A percentile compares a stretch with the other conserved stretches of the same genome.
Evolutionary conservation across 1,284 basidiomycete species (phyloP).

Genomic region (Trichosporon faecale): DNA sequence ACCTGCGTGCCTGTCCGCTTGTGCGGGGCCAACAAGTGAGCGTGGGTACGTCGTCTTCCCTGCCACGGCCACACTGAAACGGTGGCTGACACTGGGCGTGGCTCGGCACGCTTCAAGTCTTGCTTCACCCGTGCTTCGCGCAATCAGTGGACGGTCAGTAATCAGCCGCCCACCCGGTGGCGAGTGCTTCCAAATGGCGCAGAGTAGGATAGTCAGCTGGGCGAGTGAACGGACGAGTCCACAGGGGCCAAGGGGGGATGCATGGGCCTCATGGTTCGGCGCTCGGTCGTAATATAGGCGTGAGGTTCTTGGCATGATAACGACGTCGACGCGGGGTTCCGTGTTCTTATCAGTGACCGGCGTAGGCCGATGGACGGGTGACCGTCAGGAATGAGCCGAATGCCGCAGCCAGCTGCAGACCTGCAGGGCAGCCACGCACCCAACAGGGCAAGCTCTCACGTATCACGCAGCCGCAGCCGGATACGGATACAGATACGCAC

Average conservation of each 20-base stretch:
- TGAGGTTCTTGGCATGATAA: not conserved
- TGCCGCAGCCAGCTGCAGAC: too few relatives aligned
- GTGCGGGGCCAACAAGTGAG: not conserved
- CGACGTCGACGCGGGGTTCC: too few relatives aligned
- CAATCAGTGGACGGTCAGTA: not conserved
- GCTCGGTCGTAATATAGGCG: not conserved
- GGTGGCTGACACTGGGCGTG: not conserved
- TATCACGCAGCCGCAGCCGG: too few relatives aligned
- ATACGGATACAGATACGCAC: not conserved
- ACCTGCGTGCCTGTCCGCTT: too few relatives aligned
- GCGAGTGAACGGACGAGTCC: not conserved
- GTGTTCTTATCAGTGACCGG: not conserved
- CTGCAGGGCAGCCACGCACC: too few relatives aligned
- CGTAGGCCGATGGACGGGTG: not conserved
- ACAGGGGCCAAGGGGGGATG: not conserved
- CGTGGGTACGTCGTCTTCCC: too few relatives aligned
- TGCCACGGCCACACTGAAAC: not conserved
- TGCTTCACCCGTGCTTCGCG: not conserved
- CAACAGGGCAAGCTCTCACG: too few relatives aligned
- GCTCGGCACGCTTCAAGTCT: not conserved
- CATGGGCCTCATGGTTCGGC: too few relatives aligned
- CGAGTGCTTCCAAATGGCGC: not conserved
- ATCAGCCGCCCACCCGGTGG: not conserved
- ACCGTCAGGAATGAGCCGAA: not conserved
- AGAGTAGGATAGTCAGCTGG: not conserved